phyloP scores from a whole-genome alignment of 306 rosid species.

The Ormosia semicastrata region DNA sequence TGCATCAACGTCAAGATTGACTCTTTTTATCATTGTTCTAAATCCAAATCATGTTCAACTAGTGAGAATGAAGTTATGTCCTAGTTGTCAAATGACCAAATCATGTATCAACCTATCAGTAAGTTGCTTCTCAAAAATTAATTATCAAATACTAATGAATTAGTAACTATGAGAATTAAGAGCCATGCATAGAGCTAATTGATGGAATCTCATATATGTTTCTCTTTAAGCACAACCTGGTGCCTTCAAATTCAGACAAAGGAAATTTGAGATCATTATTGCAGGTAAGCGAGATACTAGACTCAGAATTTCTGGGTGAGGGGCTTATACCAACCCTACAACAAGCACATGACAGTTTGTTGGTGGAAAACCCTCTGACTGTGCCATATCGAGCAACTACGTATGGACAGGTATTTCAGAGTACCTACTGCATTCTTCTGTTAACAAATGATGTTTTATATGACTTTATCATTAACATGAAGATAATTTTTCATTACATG shows the following conservation, averaged over 20 bases:
- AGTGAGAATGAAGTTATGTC: not conserved
- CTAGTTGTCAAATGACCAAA: not conserved
- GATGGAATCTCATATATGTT: not conserved
- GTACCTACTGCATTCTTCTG: slow-evolving; percentile 4
- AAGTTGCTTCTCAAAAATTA: not conserved
- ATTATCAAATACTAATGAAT: not conserved
- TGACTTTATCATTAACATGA: not conserved
- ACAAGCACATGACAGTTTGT: slow-evolving; percentile 78
- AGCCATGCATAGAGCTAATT: not conserved
- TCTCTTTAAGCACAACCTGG: not conserved
- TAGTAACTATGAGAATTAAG: not conserved
- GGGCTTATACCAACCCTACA: slow-evolving; percentile 92
- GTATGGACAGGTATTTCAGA: slow-evolving; percentile 69
- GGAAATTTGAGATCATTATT: not conserved
- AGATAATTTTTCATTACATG: not conserved
- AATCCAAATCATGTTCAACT: not conserved
- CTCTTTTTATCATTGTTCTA: not conserved
- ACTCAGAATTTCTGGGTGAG: slow-evolving; percentile 90
- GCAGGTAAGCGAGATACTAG: slow-evolving; percentile 96
- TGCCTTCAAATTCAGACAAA: not conserved
- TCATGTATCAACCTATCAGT: not conserved
- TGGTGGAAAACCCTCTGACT: slow-evolving; percentile 67
- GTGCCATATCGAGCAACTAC: slow-evolving; percentile 85
- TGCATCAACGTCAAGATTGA: not conserved
- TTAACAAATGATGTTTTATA: not conserved